Conservation (phyloP, 73 alveolate species). For the Tetrahymena malaccensis region DNA sequence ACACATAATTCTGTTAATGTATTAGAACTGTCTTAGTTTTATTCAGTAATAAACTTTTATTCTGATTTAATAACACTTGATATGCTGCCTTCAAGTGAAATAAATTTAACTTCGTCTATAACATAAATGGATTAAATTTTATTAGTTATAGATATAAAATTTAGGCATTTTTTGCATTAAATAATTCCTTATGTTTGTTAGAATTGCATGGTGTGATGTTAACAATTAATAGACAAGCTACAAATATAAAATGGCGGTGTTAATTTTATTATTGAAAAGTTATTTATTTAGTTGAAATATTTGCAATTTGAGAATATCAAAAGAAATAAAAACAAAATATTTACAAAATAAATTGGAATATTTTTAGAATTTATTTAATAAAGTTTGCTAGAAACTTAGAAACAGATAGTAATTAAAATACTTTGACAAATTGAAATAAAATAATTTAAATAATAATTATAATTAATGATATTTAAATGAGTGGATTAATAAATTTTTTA, state of each 20-base stretch:
- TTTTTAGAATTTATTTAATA: too few relatives aligned
- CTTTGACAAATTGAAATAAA: not conserved
- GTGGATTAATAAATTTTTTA: not conserved
- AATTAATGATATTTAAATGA: not conserved
- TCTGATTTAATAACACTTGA: not conserved
- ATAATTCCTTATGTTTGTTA: not conserved
- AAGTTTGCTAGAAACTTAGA: too few relatives aligned
- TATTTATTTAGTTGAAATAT: too few relatives aligned
- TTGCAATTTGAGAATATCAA: too few relatives aligned
- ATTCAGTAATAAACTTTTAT: not conserved
- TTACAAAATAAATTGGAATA: too few relatives aligned
- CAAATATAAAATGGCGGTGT: too few relatives aligned
- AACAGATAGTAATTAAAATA: not conserved
- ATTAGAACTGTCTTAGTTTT: not conserved
- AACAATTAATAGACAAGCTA: too few relatives aligned
- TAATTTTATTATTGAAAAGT: too few relatives aligned
- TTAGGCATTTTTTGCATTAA: not conserved
- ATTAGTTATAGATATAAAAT: not conserved
- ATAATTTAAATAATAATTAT: too few relatives aligned
- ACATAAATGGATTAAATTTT: not conserved
- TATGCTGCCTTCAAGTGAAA: not conserved
- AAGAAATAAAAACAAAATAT: too few relatives aligned
- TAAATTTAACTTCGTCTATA: not conserved
- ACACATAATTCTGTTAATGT: not conserved
- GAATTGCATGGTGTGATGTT: not conserved